Conservation (phyloP, 2,329 filamentous ascomycete species). For the Trichophyton verrucosum region DNA sequence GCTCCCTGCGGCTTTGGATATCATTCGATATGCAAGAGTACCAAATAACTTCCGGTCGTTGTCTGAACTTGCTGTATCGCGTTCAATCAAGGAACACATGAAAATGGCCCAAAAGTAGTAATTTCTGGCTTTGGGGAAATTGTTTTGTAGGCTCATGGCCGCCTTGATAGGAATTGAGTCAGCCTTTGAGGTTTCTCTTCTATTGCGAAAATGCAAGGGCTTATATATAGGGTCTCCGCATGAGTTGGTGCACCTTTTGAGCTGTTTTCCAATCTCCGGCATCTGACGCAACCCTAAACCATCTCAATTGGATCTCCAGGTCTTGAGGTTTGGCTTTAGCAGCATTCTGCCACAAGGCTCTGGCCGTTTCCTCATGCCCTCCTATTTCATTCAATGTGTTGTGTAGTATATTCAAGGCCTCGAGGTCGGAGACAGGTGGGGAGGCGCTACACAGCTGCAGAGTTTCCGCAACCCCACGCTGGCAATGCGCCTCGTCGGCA, state of each 20-base stretch:
- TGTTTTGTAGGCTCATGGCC: slow-evolving; percentile 38
- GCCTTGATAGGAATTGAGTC: slow-evolving; percentile 26
- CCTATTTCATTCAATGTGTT: slow-evolving; percentile 28
- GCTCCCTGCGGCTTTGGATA: slow-evolving; percentile 35
- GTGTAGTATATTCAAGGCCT: slow-evolving; percentile 33
- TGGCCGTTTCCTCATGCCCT: slow-evolving; percentile 24
- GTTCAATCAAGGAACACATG: slow-evolving; percentile 32
- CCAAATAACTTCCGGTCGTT: slow-evolving; percentile 36
- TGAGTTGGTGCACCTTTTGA: slow-evolving; percentile 32
- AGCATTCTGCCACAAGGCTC: slow-evolving; percentile 36
- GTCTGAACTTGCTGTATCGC: slow-evolving; percentile 27
- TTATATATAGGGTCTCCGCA: background rate
- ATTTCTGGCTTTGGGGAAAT: slow-evolving; percentile 36
- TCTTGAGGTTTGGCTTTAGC: slow-evolving; percentile 33
- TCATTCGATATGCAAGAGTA: slow-evolving; percentile 40
- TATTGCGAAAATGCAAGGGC: background rate
- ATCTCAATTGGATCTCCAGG: slow-evolving; percentile 32
- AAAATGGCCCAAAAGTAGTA: slow-evolving; percentile 41
- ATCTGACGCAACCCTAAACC: slow-evolving; percentile 34
- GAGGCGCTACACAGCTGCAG: slow-evolving; percentile 32
- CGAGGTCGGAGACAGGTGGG: slow-evolving; percentile 33
- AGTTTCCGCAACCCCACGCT: slow-evolving; percentile 33
- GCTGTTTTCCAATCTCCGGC: slow-evolving; percentile 35
- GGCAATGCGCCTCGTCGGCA: slow-evolving; percentile 30
- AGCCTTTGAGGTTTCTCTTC: slow-evolving; percentile 4